Base-by-base conservation (phyloP, 768 basidiomycete species). In the Sistotremastrum suecicum region DNA sequence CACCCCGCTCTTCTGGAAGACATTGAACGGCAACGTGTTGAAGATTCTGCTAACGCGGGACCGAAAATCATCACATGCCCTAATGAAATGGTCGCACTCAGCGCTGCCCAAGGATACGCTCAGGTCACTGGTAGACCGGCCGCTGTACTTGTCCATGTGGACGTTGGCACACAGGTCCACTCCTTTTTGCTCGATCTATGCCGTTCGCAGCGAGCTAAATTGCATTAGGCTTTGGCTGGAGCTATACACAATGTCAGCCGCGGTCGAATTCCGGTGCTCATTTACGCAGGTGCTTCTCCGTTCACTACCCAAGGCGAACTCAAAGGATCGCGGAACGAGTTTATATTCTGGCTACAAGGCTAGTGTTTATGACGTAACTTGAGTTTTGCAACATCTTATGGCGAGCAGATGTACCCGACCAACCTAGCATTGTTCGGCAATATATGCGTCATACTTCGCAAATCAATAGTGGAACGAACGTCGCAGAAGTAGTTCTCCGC, bases 341-440 rank as follows among this genome's bases (percentile, higher is more conserved):
- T 75, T 70, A 79, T 80, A 36, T 76, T 80, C 68, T 80, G 79
- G 74, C 48, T 76, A 3, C 80, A 84, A 66, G 80, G 80, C 75
- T 50, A 20, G 30, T 41, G 11, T 7, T n/a, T 12, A 32, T 1
- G 34, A 5, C 5, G 28, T 30, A 43, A 10, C 32, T 20, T 42
- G 34, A 39, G 8, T 44, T 45, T 5, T 52, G 20, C 20, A 20
- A 20, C 20, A 20, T 20, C 20, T 20, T 20, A 20, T 20, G 20
- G 20, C 20, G 20, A 20, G 20, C 20, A 83, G 79, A 83, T 57
- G 66, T 77, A 5, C 75, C 75, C n/a, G 83, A 84, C 54, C 83
- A 85, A 52, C 53, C 78, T 1, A 66, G 71, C 3, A 83, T 84
- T 44, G 72, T 83, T 30, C 72, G 83, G 1, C 80, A 82, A 53